These are phyloP conservation scores for Cystofilobasidium capitatum DNA, from an alignment of 768 basidiomycete species.

Conservation along the genomic window DNA sequence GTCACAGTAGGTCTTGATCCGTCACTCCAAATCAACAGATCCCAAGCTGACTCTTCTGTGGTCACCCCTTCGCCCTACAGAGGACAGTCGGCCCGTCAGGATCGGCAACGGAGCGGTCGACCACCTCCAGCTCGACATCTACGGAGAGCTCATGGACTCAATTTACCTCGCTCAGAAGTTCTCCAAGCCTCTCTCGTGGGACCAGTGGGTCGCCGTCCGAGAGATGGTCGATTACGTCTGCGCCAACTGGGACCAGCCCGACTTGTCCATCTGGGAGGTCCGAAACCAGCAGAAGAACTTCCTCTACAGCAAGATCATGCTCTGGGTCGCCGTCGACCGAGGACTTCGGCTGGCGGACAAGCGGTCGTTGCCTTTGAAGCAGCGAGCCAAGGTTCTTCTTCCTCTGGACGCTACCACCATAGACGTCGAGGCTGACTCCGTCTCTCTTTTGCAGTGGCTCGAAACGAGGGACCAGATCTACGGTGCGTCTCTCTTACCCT, in stretches of 20 bases:
- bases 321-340: slow-evolving; percentile 89
- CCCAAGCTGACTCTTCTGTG: neutral
- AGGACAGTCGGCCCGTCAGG: slow-evolving; percentile 35
- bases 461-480: slow-evolving; percentile 70
- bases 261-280: slow-evolving; percentile 52
- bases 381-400: slow-evolving; percentile 43
- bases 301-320: slow-evolving; percentile 56
- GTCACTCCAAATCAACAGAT: too few species aligned
- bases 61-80: neutral
- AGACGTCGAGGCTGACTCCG: too few species aligned
- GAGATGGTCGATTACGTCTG: slow-evolving; percentile 52
- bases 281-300: slow-evolving; percentile 25
- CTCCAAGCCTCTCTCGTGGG: slow-evolving; percentile 34
- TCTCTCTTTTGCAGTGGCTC: too few species aligned
- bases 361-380: slow-evolving; percentile 63
- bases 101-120: slow-evolving; percentile 79
- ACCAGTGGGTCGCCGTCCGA: slow-evolving; percentile 40
- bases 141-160: slow-evolving; percentile 84
- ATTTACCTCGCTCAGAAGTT: slow-evolving; percentile 80
- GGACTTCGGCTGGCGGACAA: slow-evolving; percentile 92
- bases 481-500: slow-evolving; percentile 36
- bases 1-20: slow-evolving; percentile 38
- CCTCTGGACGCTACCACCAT: too few species aligned
- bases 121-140: slow-evolving; percentile 55
- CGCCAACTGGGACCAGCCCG: slow-evolving; percentile 58